These are phyloP conservation scores for Russula foetens DNA, from an alignment of 768 basidiomycete genomes.

Conservation along the genomic window DNA sequence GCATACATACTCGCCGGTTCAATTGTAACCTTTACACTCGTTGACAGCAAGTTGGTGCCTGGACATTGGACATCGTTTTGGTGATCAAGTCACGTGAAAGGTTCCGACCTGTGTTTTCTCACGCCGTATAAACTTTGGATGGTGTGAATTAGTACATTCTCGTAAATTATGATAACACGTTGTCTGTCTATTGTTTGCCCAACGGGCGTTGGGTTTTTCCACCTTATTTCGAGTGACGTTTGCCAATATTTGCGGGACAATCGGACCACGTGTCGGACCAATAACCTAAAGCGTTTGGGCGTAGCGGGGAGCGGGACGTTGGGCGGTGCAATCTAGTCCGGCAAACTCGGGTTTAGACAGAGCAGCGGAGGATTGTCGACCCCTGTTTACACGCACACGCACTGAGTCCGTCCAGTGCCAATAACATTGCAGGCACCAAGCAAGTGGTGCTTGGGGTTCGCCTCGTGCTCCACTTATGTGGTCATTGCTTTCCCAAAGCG, in stretches of 20 bases:
- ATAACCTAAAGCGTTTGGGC: conserved; percentile 1
- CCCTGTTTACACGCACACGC: not conserved
- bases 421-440: not conserved
- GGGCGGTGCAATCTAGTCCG: conserved; percentile 1
- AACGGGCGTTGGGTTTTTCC: not conserved
- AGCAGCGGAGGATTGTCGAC: not conserved
- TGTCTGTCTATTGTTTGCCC: not conserved
- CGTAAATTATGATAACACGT: too few relatives aligned
- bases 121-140: not conserved
- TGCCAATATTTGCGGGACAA: not conserved
- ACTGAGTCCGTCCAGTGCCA: too few relatives aligned
- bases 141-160: too few relatives aligned
- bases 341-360: not conserved
- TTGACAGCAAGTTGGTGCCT: not conserved
- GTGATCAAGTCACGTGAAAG: not conserved
- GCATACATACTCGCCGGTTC: not conserved
- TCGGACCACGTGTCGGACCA: not conserved
- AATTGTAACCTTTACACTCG: not conserved
- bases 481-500: not conserved
- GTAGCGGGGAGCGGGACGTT: not conserved
- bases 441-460: not conserved
- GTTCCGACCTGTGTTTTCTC: not conserved
- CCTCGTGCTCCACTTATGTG: conserved; percentile 6
- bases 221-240: not conserved
- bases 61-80: too few relatives aligned